These are phyloP conservation scores for Acrocalymma vagum DNA, from an alignment of 2,329 filamentous ascomycete species.

Conservation along the genomic window DNA sequence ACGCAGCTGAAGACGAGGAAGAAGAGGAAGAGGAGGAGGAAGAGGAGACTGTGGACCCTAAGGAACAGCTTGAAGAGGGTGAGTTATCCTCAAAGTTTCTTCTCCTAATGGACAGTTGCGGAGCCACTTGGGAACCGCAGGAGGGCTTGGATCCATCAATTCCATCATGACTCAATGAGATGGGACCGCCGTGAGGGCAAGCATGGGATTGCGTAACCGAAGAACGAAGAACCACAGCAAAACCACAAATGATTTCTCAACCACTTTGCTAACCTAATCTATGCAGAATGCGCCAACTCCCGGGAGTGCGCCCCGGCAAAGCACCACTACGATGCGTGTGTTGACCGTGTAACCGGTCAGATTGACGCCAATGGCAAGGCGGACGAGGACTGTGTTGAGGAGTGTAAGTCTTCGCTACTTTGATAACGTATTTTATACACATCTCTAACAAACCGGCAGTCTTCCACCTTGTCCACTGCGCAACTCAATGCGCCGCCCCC, in stretches of 20 bases:
- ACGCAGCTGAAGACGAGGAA: slow-evolving; percentile 70
- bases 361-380: slow-evolving; percentile 77
- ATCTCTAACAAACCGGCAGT: slow-evolving; percentile 63
- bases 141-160: not conserved
- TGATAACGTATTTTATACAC: not conserved
- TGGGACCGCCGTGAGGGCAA: no score
- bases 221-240: no score
- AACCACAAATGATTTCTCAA: no score
- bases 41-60: slow-evolving; percentile 83
- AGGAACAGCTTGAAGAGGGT: slow-evolving; percentile 93
- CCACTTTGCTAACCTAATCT: no score
- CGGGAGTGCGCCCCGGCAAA: slow-evolving; percentile 85
- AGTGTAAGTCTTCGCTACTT: slow-evolving; percentile 75
- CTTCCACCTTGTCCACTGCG: slow-evolving; percentile 98
- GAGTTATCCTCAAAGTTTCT: slow-evolving; percentile 64
- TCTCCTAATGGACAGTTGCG: no score
- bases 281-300: slow-evolving; percentile 90
- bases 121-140: not conserved
- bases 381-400: slow-evolving; percentile 97
- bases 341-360: slow-evolving; percentile 83
- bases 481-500: slow-evolving; percentile 88
- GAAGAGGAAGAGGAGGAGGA: slow-evolving; percentile 85
- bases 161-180: slow-evolving; percentile 4
- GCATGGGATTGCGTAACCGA: no score
- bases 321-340: slow-evolving; percentile 98